A percentile compares a stretch with the other conserved stretches of the same genome.
phyloP scores from a whole-genome alignment of 2,329 filamentous ascomycete species.

The Aspergillus ruber region DNA sequence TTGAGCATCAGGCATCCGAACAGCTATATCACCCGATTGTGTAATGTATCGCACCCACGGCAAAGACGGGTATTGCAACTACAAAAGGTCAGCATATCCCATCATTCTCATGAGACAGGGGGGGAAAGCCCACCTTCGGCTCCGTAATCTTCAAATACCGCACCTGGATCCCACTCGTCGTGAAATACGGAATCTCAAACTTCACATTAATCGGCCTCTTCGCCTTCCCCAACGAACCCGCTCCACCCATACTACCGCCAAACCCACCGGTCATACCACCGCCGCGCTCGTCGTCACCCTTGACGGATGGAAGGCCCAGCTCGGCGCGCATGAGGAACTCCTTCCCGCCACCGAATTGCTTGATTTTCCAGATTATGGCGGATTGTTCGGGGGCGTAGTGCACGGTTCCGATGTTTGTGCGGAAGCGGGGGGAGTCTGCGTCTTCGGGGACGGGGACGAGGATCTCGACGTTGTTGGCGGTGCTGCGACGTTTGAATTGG shows the following conservation, averaged over 20 bases:
- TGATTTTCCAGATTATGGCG: slow-evolving; percentile 99
- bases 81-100: slow-evolving; percentile 1
- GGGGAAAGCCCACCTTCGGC: slow-evolving; percentile 68
- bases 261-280: slow-evolving; percentile 98
- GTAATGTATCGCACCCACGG: slow-evolving; percentile 99
- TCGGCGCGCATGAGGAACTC: slow-evolving; percentile 98
- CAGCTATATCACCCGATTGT: slow-evolving; percentile 93
- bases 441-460: slow-evolving; percentile 95
- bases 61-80: slow-evolving; percentile 96
- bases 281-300: slow-evolving; percentile 90
- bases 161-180: slow-evolving; percentile 97
- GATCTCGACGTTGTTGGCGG: slow-evolving; percentile 98
- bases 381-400: slow-evolving; percentile 97
- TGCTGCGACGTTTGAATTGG: slow-evolving; percentile 96
- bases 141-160: slow-evolving; percentile 98
- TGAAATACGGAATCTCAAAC: slow-evolving; percentile 99
- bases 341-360: slow-evolving; percentile 97
- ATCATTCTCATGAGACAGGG: not conserved
- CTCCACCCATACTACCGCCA: slow-evolving; percentile 91
- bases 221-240: slow-evolving; percentile 70
- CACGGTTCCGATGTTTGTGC: slow-evolving; percentile 93
- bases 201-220: slow-evolving; percentile 98
- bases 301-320: slow-evolving; percentile 84
- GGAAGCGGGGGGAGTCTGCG: slow-evolving; percentile 89
- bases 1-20: slow-evolving; percentile 84